These are phyloP conservation scores for Pyrenochaeta sp. DNA, from an alignment of 2,329 filamentous ascomycete species.

Conservation along the genomic window DNA sequence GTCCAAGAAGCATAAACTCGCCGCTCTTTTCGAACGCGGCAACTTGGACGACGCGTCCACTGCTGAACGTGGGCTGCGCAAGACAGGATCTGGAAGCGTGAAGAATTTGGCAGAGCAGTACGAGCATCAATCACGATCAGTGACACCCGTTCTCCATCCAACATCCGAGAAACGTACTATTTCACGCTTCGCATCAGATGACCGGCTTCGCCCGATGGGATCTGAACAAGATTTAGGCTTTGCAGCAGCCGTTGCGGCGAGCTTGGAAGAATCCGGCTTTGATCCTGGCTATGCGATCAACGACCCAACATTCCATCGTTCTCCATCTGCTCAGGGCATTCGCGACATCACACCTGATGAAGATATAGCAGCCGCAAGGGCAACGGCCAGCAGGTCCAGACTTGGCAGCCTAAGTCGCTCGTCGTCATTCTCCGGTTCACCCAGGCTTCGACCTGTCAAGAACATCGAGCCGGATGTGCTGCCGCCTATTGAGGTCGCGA, in stretches of 20 bases:
- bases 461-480: constrained; percentile 32
- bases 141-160: constrained; percentile 22
- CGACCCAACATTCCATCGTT: constrained; percentile 47
- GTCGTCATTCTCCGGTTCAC: constrained; percentile 38
- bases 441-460: constrained; percentile 26
- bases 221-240: constrained; percentile 54
- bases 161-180: constrained; percentile 18
- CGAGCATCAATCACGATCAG: constrained; percentile 30
- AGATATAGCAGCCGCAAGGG: constrained; percentile 39
- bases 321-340: constrained; percentile 31
- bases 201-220: constrained; percentile 23
- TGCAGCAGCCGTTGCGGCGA: constrained; percentile 56
- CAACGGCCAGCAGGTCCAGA: constrained; percentile 38
- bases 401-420: constrained; percentile 39
- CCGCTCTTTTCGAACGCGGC: constrained; percentile 41
- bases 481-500: constrained; percentile 43
- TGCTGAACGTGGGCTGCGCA: constrained; percentile 17
- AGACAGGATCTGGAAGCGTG: constrained; percentile 25
- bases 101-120: constrained; percentile 32
- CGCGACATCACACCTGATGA: constrained; percentile 43
- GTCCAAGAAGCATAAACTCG: constrained; percentile 46
- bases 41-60: constrained; percentile 15
- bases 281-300: constrained; percentile 55
- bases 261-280: constrained; percentile 56
- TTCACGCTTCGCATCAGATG: constrained; percentile 23